Evolutionary conservation across 2,329 filamentous ascomycete genomes (phyloP).

Genomic region (Xylaria sp.): DNA sequence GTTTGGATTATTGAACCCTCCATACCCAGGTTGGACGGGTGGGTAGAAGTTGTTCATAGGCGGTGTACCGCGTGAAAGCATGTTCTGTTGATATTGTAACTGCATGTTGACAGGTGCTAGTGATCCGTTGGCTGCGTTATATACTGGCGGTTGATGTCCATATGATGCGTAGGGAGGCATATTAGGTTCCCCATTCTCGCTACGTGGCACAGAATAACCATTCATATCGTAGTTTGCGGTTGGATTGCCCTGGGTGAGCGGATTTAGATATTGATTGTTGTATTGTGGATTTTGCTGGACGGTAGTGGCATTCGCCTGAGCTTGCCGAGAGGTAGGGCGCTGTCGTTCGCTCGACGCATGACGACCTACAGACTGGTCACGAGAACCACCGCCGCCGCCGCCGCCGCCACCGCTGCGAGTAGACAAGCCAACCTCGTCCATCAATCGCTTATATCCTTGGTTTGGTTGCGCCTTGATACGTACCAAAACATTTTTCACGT

Average conservation of each 20-base stretch:
- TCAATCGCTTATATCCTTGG: slow-evolving; percentile 97
- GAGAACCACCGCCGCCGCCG: slow-evolving; percentile 47
- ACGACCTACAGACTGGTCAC: slow-evolving; percentile 59
- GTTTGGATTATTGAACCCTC: slow-evolving; percentile 61
- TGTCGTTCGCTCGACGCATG: slow-evolving; percentile 62
- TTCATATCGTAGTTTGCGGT: slow-evolving; percentile 61
- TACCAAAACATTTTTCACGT: slow-evolving; percentile 87
- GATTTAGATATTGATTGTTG: slow-evolving; percentile 65
- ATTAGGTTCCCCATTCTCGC: slow-evolving; percentile 63
- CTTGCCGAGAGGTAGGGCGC: slow-evolving; percentile 67
- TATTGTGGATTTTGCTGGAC: slow-evolving; percentile 54
- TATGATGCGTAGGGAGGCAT: slow-evolving; percentile 64
- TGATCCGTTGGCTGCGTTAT: slow-evolving; percentile 58
- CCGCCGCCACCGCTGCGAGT: slow-evolving; percentile 63
- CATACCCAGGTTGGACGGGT: slow-evolving; percentile 65
- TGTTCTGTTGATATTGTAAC: slow-evolving; percentile 68
- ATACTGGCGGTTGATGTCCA: slow-evolving; percentile 64
- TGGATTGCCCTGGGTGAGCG: slow-evolving; percentile 56
- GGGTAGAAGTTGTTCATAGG: slow-evolving; percentile 69
- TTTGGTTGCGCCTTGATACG: slow-evolving; percentile 92
- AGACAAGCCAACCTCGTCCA: slow-evolving; percentile 97
- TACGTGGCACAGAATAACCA: slow-evolving; percentile 62
- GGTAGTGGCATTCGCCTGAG: slow-evolving; percentile 51
- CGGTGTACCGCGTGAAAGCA: slow-evolving; percentile 65
- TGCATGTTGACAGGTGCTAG: slow-evolving; percentile 63